Evolutionary conservation across 2,329 filamentous ascomycete species (phyloP).

Genomic region (Bisporella sp.): DNA sequence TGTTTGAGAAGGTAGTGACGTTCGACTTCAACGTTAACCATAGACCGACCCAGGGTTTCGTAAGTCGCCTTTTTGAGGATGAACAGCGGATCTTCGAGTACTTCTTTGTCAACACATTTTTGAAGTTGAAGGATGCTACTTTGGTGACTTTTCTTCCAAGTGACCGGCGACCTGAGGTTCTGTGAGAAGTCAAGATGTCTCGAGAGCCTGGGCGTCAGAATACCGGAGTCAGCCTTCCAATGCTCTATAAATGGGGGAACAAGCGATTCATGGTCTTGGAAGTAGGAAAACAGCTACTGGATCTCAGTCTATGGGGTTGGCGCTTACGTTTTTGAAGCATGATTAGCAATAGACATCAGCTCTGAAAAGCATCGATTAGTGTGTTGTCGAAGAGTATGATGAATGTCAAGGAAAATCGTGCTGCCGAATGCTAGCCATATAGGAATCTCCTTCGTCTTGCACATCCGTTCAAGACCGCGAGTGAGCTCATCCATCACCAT

Average conservation of each 20-base stretch:
- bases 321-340: no score
- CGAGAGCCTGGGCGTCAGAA: neutral
- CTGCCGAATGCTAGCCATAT: slow-evolving; percentile 12
- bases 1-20: slow-evolving; percentile 7
- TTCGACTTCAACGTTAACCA: neutral
- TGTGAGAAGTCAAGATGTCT: slow-evolving; percentile 1
- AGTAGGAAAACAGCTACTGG: no score
- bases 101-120: neutral
- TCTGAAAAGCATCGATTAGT: neutral
- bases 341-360: no score
- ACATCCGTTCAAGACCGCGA: slow-evolving; percentile 4
- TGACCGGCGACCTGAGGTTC: neutral
- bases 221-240: neutral
- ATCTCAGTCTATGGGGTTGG: no score
- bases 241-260: no score
- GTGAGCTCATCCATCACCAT: slow-evolving; percentile 7
- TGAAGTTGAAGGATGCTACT: neutral
- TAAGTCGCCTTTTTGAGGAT: neutral
- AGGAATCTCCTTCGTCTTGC: slow-evolving; percentile 4
- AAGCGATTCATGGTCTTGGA: no score
- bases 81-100: slow-evolving; percentile 2
- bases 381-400: slow-evolving; percentile 1
- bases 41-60: neutral
- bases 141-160: slow-evolving; percentile 2
- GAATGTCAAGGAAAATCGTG: slow-evolving; percentile 8